Conservation (phyloP, 768 basidiomycete species). For the Baorangia bicolor region DNA sequence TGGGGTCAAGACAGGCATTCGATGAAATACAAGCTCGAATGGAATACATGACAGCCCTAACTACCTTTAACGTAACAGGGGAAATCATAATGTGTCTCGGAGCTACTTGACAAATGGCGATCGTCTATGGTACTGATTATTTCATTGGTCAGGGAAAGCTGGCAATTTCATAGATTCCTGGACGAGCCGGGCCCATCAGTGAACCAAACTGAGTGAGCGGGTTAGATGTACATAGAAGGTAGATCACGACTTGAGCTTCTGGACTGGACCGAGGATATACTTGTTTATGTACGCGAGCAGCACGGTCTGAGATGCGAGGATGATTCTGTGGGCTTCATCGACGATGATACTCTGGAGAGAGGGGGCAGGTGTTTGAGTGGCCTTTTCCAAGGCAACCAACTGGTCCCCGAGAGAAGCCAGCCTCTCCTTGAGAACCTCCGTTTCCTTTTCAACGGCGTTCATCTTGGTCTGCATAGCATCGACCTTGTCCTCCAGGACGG, state of each 20-base stretch:
- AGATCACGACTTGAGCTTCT: background rate
- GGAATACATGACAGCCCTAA: background rate
- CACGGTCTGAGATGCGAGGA: background rate
- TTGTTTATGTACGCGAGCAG: slow-evolving; percentile 2
- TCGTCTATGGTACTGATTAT: background rate
- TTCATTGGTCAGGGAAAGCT: background rate
- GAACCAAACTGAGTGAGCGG: background rate
- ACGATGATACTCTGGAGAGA: background rate
- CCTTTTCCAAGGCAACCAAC: slow-evolving; percentile 4
- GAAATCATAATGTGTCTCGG: background rate
- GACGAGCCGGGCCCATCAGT: background rate
- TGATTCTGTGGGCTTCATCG: background rate
- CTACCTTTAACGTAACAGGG: background rate
- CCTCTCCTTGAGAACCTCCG: slow-evolving; percentile 1
- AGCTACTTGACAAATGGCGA: background rate
- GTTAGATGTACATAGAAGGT: slow-evolving; percentile 4
- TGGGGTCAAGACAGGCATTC: background rate
- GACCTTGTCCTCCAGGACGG: background rate
- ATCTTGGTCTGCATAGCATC: background rate
- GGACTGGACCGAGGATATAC: slow-evolving; percentile 6
- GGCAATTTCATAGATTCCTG: background rate
- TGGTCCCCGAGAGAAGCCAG: slow-evolving; percentile 1
- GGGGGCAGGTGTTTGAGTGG: background rate
- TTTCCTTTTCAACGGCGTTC: background rate
- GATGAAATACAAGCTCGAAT: background rate